Evolutionary conservation across 306 rosid genomes (phyloP), one percentile per base, ranked within the genome.

Genomic region (Quercus cerris): DNA sequence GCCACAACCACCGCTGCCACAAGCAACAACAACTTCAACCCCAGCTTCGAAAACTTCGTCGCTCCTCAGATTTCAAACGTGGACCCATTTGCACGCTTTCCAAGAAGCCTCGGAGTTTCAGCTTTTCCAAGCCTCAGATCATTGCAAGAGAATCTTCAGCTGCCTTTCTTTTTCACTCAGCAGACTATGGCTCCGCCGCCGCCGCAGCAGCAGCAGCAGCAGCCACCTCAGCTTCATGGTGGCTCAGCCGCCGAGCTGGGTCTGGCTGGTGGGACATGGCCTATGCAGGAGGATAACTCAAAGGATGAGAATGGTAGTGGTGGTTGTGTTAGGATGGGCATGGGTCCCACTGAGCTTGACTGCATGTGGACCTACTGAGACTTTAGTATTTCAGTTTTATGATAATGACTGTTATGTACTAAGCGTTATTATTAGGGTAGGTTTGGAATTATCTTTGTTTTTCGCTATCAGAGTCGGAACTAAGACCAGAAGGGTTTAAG

Each of bases 41-140:
- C 84, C 6, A 49, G 25, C 88, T 62, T 84, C 76, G 0, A 41
- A 41, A 41, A 77, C 84, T 67, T 78, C 18, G 77, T 78, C 18
- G 78, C 69, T 15, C 63, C 75, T 11, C 17, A 27, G 14, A 18
- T 35, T 2, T 7, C 77, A 6, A 10, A 17, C 1, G 1, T 75
- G 5, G 89, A 89, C 70, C 84, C 88, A 2, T 86, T 79, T 74
- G 72, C 85, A 1, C 58, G 87, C 7, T 83, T 83, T 75, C 92
- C 81, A 10, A 84, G 88, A 13, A 87, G 69, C 68, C 80, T 73
- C 7, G 98, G 96, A 12, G 82, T 92, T 0, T 82, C 98, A 1
- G 92, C 90, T 3, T 93, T 96, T 63, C 99, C 99, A 0, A 91
- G 97, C 78, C 80, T 96, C 58, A 80, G 99, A 74, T 88, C 98